A percentile compares a stretch with the other conserved stretches of the same genome.
Conservation (phyloP, 2,329 filamentous ascomycete species). For the Aureobasidium namibiae region DNA sequence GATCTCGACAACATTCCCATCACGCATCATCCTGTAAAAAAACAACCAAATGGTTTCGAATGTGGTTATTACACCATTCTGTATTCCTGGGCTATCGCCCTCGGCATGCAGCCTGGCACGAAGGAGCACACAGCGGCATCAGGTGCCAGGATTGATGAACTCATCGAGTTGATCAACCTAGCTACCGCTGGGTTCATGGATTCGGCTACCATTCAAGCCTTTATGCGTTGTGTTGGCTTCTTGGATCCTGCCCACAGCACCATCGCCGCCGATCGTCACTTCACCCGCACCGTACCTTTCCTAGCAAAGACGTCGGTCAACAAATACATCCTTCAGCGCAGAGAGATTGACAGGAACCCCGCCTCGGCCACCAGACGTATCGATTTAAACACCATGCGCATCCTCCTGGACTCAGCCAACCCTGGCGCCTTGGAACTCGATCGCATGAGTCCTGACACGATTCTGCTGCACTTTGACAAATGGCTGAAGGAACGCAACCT, state of each 20-base stretch:
- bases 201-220: slow-evolving; percentile 5
- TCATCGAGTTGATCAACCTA: slow-evolving; percentile 5
- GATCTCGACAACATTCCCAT: not conserved
- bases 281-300: slow-evolving; percentile 1
- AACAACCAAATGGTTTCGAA: not conserved
- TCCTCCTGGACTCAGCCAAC: not conserved
- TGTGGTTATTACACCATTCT: slow-evolving; percentile 3
- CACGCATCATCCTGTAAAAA: not conserved
- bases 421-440: not conserved
- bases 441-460: not conserved
- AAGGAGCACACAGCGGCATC: not conserved
- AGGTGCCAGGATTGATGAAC: not conserved
- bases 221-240: not conserved
- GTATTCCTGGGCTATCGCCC: slow-evolving; percentile 3
- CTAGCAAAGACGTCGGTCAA: not conserved
- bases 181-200: slow-evolving; percentile 2
- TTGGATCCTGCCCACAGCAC: not conserved
- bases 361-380: not conserved
- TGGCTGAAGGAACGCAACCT: not conserved
- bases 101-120: not conserved
- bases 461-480: not conserved
- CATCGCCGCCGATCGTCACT: not conserved
- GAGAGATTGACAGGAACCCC: not conserved
- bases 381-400: not conserved
- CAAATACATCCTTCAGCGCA: not conserved